Base-by-base conservation (phyloP, 768 basidiomycete species). In the Daedaleopsis sinensis region DNA sequence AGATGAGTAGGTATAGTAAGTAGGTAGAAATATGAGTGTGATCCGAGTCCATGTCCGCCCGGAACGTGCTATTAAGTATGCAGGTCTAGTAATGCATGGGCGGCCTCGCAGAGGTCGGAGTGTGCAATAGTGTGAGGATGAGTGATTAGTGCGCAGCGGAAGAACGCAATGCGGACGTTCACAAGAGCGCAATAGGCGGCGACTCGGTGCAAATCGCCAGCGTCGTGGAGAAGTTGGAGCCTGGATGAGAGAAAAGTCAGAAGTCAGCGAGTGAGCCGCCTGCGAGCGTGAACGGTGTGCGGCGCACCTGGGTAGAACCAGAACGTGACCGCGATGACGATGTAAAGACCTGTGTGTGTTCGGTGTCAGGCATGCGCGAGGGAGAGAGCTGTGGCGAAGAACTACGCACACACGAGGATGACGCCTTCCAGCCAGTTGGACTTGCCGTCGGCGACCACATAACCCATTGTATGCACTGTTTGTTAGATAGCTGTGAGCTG, bases 391-490 rank as follows among this genome's bases (percentile, higher is more conserved):
- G 23, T 19, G 15, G 7, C 27, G n/a, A 47, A 7, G 18, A 19
- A 12, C 27, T 8, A 71, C 78, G 51, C 64, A 83, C 88, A 85
- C 58, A 93, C 84, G n/a, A 93, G 80, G 58, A 93, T 86, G 67
- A 87, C 74, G 23, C 93, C 93, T 73, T 96, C 94, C n/a, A 97
- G 79, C 87, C 94, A 97, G 72, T 96, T 96, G 32, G 89, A 91
- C 70, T 86, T 90, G 13, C 94, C 94, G 66, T 97, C 96, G 52
- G 86, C 83, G 6, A 96, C 84, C 21, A 89, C 87, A 68, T 91
- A 93, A 69, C 90, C 92, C 74, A 96, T 92, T 4, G 91, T 91
- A 65, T 72, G 61, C 8, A 76, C 75, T 72, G 39, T 2, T 49
- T 15, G 15, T 23, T 4, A 55, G 38, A 19, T 3, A 32, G 27